Evolutionary conservation across 2,329 filamentous ascomycete species (phyloP).

Genomic region (Hypoxylon sp.): DNA sequence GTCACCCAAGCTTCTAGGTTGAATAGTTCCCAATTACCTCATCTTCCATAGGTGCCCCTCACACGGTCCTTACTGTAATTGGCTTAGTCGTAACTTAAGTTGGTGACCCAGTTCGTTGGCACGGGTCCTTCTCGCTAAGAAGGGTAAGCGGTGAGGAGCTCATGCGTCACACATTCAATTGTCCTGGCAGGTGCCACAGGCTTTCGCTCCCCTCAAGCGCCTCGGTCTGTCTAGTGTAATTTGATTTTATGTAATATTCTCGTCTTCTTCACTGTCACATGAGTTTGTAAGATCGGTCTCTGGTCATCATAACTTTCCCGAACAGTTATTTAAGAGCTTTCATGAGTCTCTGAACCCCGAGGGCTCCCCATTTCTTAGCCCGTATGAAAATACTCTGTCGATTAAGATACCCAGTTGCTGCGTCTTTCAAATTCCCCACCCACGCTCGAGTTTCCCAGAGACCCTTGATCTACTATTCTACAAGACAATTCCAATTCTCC

Average conservation of each 20-base stretch:
- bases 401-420: slow-evolving; percentile 37
- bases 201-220: slow-evolving; percentile 30
- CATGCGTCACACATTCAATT: slow-evolving; percentile 38
- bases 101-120: slow-evolving; percentile 30
- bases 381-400: slow-evolving; percentile 39
- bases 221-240: slow-evolving; percentile 40
- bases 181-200: slow-evolving; percentile 34
- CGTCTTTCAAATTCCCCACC: slow-evolving; percentile 34
- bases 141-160: slow-evolving; percentile 39
- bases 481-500: slow-evolving; percentile 39
- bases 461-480: slow-evolving; percentile 24
- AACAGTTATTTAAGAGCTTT: slow-evolving; percentile 28
- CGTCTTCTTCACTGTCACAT: slow-evolving; percentile 39
- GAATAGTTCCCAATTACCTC: slow-evolving; percentile 4
- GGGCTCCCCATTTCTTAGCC: slow-evolving; percentile 12
- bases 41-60: slow-evolving; percentile 11
- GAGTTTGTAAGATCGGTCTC: slow-evolving; percentile 24
- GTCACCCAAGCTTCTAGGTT: slow-evolving; percentile 6
- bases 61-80: not conserved
- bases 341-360: slow-evolving; percentile 7
- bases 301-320: not conserved
- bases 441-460: slow-evolving; percentile 20
- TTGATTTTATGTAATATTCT: slow-evolving; percentile 22
- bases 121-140: slow-evolving; percentile 2
- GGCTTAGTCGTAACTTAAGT: slow-evolving; percentile 25